Evolutionary conservation across 768 basidiomycete species (phyloP), one percentile per base, ranked within the genome.

Genomic region (Fistulinella prunicolor): DNA sequence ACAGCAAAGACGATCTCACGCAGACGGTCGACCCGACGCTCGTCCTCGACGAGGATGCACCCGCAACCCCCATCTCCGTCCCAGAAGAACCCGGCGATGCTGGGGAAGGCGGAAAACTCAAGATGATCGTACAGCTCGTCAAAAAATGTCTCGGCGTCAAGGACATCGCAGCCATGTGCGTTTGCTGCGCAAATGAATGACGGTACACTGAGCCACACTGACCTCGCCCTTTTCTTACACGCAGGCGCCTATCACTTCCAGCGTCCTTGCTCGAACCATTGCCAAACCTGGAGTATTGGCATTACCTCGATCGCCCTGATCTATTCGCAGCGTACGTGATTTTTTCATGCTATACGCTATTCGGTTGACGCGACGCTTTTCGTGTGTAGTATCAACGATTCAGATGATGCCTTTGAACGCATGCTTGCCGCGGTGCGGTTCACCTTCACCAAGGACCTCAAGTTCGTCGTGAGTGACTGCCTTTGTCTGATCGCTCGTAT

Each of bases 261-360:
- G 94, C 94, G 13, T 94, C 92, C 38, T 69, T 97, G 40, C 78
- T 97, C 36, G 94, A 96, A 64, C 94, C 94, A 4, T 78, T 94
- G 56, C 94, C 94, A 5, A 97, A 97, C 70, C 78, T 97, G 42
- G 94, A 97, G 70, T 97, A 94, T 71, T 96, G 90, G 90, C 85
- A 91, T 56, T 94, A 93, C 58, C 75, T 92, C 39, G 93, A 95
- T 68, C 77, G 92, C 57, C 89, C 94, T 7, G 94, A 96, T 68
- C 71, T 92, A 38, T 93, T 97, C 62, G 86, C 86, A 60, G 83
- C 91, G 94, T 96, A 65, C 73, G 86, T 81, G 28, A 19, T 32
- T n/a, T 34, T 47, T 46, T 19, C 17, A 6, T 30, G n/a, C 20
- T 28, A 4, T 17, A 8, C 21, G 32, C 46, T 35, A 17, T 32